phyloP scores from a whole-genome alignment of 257 asterid species.

The Echites panduratus region DNA sequence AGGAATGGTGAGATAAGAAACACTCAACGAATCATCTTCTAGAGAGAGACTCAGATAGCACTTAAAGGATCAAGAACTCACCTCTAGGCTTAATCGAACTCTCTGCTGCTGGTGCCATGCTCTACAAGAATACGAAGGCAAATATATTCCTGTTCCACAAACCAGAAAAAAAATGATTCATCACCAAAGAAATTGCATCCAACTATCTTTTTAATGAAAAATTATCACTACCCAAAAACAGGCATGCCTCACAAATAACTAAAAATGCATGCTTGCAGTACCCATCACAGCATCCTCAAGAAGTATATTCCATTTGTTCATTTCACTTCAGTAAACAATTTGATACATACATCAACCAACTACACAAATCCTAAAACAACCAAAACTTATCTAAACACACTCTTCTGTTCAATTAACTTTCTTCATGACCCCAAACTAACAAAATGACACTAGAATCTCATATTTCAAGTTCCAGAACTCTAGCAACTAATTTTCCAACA shows the following conservation, averaged over 20 bases:
- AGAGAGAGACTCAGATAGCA: neutral
- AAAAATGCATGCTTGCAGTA: neutral
- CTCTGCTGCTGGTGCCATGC: constrained; percentile 29
- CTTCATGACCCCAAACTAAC: neutral
- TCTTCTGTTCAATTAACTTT: neutral
- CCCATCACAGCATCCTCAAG: neutral
- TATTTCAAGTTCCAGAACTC: neutral
- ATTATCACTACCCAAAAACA: neutral
- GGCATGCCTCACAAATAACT: neutral
- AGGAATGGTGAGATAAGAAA: neutral
- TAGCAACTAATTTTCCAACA: neutral
- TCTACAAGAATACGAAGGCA: neutral
- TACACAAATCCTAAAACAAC: neutral
- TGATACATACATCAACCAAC: neutral
- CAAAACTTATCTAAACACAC: neutral
- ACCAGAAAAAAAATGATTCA: neutral
- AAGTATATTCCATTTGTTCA: neutral
- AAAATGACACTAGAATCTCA: neutral
- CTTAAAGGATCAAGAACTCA: neutral
- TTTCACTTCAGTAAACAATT: neutral
- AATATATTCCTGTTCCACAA: constrained; percentile 12
- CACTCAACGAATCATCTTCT: neutral
- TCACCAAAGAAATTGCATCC: neutral
- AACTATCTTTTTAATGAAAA: neutral
- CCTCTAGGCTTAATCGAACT: constrained; percentile 27